A percentile compares a stretch with the other conserved stretches of the same genome.
phyloP scores from a whole-genome alignment of 768 basidiomycete genomes.

The Russula sp. region DNA sequence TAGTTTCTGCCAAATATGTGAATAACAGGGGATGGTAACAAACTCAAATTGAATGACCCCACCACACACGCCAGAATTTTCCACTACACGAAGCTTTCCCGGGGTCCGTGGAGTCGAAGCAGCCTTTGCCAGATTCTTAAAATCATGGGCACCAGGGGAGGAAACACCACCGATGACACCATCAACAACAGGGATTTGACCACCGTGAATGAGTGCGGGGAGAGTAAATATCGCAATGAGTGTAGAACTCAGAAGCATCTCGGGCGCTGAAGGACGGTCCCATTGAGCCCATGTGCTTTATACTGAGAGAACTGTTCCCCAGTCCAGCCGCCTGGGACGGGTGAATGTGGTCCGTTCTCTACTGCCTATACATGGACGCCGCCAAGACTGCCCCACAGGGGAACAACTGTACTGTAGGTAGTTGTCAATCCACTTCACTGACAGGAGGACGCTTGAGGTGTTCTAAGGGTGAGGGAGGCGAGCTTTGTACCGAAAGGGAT shows the following conservation, averaged over 20 bases:
- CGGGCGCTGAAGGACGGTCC: conserved; percentile 5
- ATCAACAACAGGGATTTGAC: conserved; percentile 49
- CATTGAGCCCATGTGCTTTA: not conserved
- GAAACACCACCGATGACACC: conserved; percentile 50
- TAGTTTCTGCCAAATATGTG: conserved; percentile 44
- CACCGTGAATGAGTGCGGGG: conserved; percentile 32
- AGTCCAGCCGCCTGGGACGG: no score
- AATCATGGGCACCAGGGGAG: not conserved
- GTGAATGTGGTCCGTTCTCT: no score
- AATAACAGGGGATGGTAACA: not conserved
- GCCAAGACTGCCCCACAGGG: no score
- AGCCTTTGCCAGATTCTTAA: not conserved
- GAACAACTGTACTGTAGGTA: no score
- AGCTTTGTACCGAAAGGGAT: no score
- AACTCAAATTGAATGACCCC: no score
- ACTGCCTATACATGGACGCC: no score
- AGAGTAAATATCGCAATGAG: conserved; percentile 28
- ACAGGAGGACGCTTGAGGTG: no score
- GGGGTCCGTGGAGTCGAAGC: conserved; percentile 26
- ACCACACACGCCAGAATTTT: conserved; percentile 60
- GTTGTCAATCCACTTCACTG: no score
- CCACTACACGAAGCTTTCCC: no score
- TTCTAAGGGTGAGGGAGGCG: no score
- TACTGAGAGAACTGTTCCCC: not conserved
- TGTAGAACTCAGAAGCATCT: conserved; percentile 29